Percentiles rank a stretch among this genome's conserved stretches.
Conservation (phyloP, 306 rosid genomes). For the Heteromeles arbutifolia region DNA sequence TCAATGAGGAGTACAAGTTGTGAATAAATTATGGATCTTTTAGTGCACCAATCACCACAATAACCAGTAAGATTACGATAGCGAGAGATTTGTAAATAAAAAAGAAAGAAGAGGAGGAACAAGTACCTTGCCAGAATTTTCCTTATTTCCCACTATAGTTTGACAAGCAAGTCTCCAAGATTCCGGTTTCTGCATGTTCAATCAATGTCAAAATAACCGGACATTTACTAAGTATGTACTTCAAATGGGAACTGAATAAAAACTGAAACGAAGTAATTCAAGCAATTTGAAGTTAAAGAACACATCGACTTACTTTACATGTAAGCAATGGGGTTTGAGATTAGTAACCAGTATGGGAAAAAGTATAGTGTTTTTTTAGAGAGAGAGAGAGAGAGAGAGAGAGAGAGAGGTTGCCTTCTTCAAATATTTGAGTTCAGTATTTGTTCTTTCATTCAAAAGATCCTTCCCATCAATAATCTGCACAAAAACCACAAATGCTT, state of each 20-base stretch:
- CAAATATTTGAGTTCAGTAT: conserved; percentile 70
- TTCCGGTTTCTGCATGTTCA: conserved; percentile 66
- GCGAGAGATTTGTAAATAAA: background rate
- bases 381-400: conserved; percentile 8
- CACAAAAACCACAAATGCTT: background rate
- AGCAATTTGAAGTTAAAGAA: background rate
- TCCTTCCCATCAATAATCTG: conserved; percentile 77
- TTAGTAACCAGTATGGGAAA: background rate
- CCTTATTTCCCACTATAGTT: conserved; percentile 91
- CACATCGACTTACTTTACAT: background rate
- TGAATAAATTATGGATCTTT: no score
- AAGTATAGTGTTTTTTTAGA: background rate
- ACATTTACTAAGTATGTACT: background rate
- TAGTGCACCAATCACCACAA: no score
- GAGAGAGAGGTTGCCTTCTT: conserved; percentile 55
- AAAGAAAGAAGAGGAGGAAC: conserved; percentile 13
- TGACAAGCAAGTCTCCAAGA: conserved; percentile 98
- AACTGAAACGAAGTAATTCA: background rate
- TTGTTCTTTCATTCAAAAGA: conserved; percentile 89
- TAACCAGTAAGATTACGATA: background rate
- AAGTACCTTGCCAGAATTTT: conserved; percentile 84
- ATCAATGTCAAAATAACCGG: background rate
- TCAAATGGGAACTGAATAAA: background rate
- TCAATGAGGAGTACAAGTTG: background rate
- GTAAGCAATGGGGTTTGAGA: background rate